phyloP scores from a whole-genome alignment of 139 green algal genomes.

The Chlamydomonas eustigma region DNA sequence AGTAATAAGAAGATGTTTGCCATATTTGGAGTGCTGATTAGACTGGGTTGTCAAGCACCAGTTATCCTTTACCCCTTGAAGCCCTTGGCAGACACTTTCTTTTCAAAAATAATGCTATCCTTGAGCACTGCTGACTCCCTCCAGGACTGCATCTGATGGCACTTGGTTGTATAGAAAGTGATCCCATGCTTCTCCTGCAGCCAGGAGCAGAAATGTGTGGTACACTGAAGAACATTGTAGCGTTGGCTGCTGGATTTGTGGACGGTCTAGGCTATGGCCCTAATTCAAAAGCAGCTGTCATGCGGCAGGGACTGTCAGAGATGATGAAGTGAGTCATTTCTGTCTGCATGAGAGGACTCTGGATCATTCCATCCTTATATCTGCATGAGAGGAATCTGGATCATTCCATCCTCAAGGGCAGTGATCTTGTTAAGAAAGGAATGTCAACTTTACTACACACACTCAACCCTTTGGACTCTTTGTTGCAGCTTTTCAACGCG shows the following conservation, averaged over 20 bases:
- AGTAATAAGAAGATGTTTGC: too few relatives aligned
- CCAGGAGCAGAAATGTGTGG: constrained; percentile 63
- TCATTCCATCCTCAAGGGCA: too few relatives aligned
- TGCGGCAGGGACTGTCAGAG: constrained; percentile 61
- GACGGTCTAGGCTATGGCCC: constrained; percentile 61
- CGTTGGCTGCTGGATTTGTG: constrained; percentile 64
- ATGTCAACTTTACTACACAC: too few relatives aligned
- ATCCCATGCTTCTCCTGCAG: not conserved
- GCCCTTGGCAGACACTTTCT: not conserved
- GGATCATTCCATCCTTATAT: too few relatives aligned
- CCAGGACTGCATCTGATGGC: not conserved
- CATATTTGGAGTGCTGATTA: too few relatives aligned
- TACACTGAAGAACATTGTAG: constrained; percentile 82
- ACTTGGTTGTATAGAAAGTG: too few relatives aligned
- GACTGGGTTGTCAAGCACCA: too few relatives aligned
- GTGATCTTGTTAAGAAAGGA: too few relatives aligned
- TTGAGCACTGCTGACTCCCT: not conserved
- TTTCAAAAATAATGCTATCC: too few relatives aligned
- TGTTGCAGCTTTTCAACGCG: constrained; percentile 45
- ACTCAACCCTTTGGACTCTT: too few relatives aligned
- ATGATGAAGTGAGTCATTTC: constrained; percentile 47
- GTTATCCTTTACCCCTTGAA: constrained; percentile 69
- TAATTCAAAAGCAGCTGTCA: constrained; percentile 70
- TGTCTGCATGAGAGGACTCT: too few relatives aligned
- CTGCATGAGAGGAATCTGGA: too few relatives aligned